Conservation (phyloP, 2,329 filamentous ascomycete species). For the Phyllosticta ampelicida region DNA sequence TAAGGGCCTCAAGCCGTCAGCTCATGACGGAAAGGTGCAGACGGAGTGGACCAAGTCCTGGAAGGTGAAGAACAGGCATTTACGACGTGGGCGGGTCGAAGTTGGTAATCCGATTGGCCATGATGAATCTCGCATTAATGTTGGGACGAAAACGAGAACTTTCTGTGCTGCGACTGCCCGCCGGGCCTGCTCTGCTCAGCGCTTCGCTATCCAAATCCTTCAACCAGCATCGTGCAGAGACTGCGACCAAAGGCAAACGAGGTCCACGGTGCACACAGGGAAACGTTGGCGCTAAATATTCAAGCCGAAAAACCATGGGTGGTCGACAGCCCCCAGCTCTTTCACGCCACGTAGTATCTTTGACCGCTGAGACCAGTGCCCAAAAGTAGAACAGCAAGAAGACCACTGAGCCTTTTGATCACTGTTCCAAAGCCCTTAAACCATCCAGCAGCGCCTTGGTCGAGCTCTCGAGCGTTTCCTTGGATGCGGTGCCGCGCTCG, state of each 20-base stretch:
- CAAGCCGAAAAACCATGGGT: background rate
- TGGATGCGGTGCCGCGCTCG: constrained; percentile 10
- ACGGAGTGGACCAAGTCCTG: background rate
- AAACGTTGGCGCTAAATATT: background rate
- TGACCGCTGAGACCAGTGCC: too few species aligned
- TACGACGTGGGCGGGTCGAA: background rate
- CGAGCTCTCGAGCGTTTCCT: constrained; percentile 15
- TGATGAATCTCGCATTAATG: background rate
- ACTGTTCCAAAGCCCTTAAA: constrained; percentile 19
- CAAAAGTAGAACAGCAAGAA: too few species aligned
- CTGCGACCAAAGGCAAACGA: background rate
- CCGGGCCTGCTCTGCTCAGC: background rate
- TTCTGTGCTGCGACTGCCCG: background rate
- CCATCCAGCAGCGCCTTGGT: constrained; percentile 20
- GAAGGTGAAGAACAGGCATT: background rate
- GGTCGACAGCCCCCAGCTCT: background rate
- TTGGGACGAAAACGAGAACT: background rate
- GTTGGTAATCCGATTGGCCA: background rate
- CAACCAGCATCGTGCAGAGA: background rate
- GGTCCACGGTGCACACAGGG: background rate
- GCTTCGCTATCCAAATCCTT: background rate
- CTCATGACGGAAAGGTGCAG: background rate
- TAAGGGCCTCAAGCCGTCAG: background rate
- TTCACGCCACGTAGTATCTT: background rate
- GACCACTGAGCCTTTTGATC: too few species aligned